A percentile compares a stretch with the other conserved stretches of the same genome.
Conservation (phyloP, 2,329 filamentous ascomycete species). For the Ceratocystiopsis minuta region DNA sequence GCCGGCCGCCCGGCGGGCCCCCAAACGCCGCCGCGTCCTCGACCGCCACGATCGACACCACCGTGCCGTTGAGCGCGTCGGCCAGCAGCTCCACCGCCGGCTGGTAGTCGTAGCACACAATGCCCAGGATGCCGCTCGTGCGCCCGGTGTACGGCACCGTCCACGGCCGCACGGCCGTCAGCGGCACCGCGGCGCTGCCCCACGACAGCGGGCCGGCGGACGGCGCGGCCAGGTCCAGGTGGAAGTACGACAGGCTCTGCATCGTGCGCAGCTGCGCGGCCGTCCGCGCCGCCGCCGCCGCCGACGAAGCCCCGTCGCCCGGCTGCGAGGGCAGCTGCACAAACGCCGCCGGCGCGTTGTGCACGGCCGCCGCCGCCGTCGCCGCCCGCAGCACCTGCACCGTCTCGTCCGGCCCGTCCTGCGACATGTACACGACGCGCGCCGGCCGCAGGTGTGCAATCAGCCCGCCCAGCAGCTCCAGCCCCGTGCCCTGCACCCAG, state of each 20-base stretch:
- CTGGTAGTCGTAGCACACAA: constrained; percentile 51
- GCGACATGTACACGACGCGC: constrained; percentile 51
- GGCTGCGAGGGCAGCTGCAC: constrained; percentile 40
- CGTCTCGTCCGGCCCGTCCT: constrained; percentile 39
- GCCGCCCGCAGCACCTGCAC: constrained; percentile 32
- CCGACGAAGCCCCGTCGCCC: constrained; percentile 18
- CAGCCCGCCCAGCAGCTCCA: constrained; percentile 44
- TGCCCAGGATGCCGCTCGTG: constrained; percentile 37
- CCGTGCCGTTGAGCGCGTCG: constrained; percentile 51
- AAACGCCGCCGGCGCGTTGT: constrained; percentile 14
- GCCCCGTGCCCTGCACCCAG: constrained; percentile 53
- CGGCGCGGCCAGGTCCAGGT: constrained; percentile 18
- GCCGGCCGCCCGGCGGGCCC: constrained; percentile 2
- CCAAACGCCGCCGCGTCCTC: constrained; percentile 34
- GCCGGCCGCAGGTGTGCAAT: constrained; percentile 35
- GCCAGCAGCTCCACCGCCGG: constrained; percentile 37
- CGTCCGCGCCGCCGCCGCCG: constrained; percentile 31
- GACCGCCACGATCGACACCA: constrained; percentile 48
- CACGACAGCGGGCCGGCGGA: constrained; percentile 20
- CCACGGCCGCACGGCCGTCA: constrained; percentile 41
- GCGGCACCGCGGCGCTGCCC: constrained; percentile 25
- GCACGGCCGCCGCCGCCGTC: constrained; percentile 12
- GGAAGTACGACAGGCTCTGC: constrained; percentile 70
- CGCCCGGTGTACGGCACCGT: constrained; percentile 38
- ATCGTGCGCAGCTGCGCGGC: constrained; percentile 50